A percentile compares a stretch with the other conserved stretches of the same genome.
Evolutionary conservation across 192 early-diverging fungal species (phyloP).

Genomic region (Backusella tarrabulga): DNA sequence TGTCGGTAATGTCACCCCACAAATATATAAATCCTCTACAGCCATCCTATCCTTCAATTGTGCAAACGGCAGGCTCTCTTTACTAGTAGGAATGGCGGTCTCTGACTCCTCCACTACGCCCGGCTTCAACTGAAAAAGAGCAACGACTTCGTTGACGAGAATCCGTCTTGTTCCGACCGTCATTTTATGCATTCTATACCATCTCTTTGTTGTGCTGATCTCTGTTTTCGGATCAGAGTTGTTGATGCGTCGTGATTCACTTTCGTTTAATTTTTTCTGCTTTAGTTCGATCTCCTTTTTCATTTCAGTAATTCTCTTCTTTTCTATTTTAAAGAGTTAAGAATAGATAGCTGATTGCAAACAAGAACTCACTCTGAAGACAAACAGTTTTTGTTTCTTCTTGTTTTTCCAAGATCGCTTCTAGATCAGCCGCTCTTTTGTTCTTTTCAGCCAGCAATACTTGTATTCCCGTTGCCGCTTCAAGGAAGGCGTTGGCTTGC

Average conservation of each 20-base stretch:
- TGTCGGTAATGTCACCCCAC: slow-evolving; percentile 24
- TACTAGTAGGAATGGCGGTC: not conserved
- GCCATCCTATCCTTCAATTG: not conserved
- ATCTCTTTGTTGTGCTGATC: slow-evolving; percentile 3
- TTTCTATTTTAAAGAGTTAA: not conserved
- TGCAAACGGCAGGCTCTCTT: not conserved
- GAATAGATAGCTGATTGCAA: not conserved
- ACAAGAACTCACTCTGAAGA: not conserved
- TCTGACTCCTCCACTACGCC: slow-evolving; percentile 1
- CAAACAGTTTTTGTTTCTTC: not conserved
- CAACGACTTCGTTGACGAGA: slow-evolving; percentile 50
- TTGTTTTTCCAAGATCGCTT: not conserved
- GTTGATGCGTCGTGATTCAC: not conserved
- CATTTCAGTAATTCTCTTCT: slow-evolving; percentile 5
- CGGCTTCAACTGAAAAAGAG: slow-evolving; percentile 52
- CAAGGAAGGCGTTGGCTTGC: slow-evolving; percentile 14
- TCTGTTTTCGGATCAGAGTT: not conserved
- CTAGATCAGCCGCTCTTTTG: slow-evolving; percentile 1
- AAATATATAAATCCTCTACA: slow-evolving; percentile 20
- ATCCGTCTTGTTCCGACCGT: slow-evolving; percentile 45
- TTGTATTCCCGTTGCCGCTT: slow-evolving; percentile 13
- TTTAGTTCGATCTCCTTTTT: not conserved
- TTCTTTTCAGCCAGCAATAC: slow-evolving; percentile 26
- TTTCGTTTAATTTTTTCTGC: not conserved
- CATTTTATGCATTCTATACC: slow-evolving; percentile 43